Evolutionary conservation across 306 rosid species (phyloP), one percentile per base, ranked within the genome.

Genomic region (Vicia faba): DNA sequence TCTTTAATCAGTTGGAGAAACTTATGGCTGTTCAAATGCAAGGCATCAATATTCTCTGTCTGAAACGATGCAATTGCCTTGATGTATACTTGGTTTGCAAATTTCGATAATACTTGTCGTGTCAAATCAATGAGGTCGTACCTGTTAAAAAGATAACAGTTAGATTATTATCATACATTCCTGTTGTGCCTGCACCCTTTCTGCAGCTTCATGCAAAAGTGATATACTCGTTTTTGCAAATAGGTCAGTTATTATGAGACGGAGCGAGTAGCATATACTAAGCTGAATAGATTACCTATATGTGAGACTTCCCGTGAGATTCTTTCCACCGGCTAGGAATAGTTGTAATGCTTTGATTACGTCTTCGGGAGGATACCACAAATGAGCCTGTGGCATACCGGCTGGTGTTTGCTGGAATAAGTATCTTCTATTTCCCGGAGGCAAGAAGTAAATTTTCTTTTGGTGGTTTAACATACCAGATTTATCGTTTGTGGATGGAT

Each of bases 121-220:
- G 97, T 83, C 69, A 93, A 80, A 80, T 93, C 98, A 72, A 93
- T 95, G 80, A 92, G 85, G 77, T 92, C 98, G 71, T 89, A 92
- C 82, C 98, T 92, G 91, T 72, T 40, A 79, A 54, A 65, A 71
- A 64, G 53, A 63, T 44, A 61, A 15, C 14, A 57, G 35, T 39
- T 54, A 64, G 11, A 36, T 16, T 48, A 15, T 62, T 48, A 43
- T 71, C 50, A 39, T 48, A 38, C 69, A 12, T 69, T 48, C 26
- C 19, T 43, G 33, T 3, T 25, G 44, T 57, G 40, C 19, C 33
- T 10, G 45, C 10, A 5, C 31, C 28, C 15, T n/a, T 31, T 28
- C 54, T n/a, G 33, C 14, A 39, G 45, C 63, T 18, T 68, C 58
- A 29, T 23, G n/a, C 11, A 50, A 38, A 40, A 31, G 49, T 33